A percentile compares a stretch with the other conserved stretches of the same genome.
Conservation (phyloP, 1,284 basidiomycete species). For the Malassezia equina region DNA sequence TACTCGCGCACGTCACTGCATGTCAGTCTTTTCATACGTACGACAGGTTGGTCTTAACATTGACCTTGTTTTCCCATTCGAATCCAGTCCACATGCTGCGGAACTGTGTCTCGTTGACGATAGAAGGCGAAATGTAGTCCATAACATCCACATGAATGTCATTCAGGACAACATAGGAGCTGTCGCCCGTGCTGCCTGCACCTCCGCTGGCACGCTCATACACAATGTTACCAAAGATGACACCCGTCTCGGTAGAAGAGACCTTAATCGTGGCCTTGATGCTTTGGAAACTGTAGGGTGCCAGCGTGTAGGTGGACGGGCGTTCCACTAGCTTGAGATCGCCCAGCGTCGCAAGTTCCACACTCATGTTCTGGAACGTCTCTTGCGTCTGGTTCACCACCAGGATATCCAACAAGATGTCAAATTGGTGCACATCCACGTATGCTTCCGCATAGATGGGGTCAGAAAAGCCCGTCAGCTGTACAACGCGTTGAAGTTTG, state of each 20-base stretch:
- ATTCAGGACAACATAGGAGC: conserved; percentile 75
- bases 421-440: conserved; percentile 95
- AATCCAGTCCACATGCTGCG: conserved; percentile 86
- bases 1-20: conserved; percentile 66
- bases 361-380: conserved; percentile 88
- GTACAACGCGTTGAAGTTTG: conserved; percentile 85
- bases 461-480: conserved; percentile 95
- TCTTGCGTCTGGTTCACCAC: conserved; percentile 93
- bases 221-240: conserved; percentile 94
- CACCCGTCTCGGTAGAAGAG: conserved; percentile 74
- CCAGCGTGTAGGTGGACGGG: conserved; percentile 82
- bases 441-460: conserved; percentile 97
- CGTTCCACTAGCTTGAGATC: conserved; percentile 95
- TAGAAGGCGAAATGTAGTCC: conserved; percentile 97
- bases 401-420: conserved; percentile 84
- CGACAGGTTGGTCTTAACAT: conserved; percentile 72
- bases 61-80: conserved; percentile 96
- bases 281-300: conserved; percentile 91
- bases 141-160: conserved; percentile 99
- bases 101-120: conserved; percentile 88
- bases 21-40: conserved; percentile 49
- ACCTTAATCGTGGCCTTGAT: conserved; percentile 98
- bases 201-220: conserved; percentile 58
- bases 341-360: conserved; percentile 94
- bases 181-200: conserved; percentile 43